Evolutionary conservation across 129 eudicot species (phyloP), one percentile per base, ranked within the genome.

Genomic region (Sambucus nigra): DNA sequence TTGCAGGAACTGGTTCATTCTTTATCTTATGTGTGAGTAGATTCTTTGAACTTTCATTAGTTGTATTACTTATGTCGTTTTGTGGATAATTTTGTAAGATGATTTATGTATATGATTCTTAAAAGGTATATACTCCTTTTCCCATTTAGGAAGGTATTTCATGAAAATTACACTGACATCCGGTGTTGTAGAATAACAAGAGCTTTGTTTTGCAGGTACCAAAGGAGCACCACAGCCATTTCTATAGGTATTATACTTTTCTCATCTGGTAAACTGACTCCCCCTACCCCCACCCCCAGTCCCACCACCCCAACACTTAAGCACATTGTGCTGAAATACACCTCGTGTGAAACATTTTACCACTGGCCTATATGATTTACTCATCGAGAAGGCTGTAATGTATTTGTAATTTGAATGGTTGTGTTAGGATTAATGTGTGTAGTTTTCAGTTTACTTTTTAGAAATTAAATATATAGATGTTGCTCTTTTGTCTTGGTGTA

Each of bases 221-320:
- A 77, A 71, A 72, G 80, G 48, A 77, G 84, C 53, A 72, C 84
- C 25, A 77, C 84, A 5, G 84, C 84, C 51, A 69, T 77, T 13
- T 77, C 84, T 18, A 67, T 77, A 5, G 84, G 84, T 77, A 68
- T 72, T 23, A 22, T 16, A 46, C 18, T 18, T 46, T 5, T 46
- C 25, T 47, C 52, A 35, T 3, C 42, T 31, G 42, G 35, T 35
- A 7, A 35, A 29, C 35, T 29, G 4, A 29, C 35, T 29, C 4
- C 35, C 35, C 35, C 35, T 29, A 3, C 8, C 35, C 35, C 35
- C 35, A 29, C 35, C 35, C 35, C 35, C n/a, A n/a, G n/a, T n/a
- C 4, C 35, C 35, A 29, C 8, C 5, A 29, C 35, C 8, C 35
- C 5, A 29, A 29, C 35, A 8, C 8, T 3, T 8, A 29, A 4